Evolutionary conservation across 1,139 yeast species (phyloP), one percentile per base, ranked within the genome.

Genomic region (Eremothecium sinecaudum): DNA sequence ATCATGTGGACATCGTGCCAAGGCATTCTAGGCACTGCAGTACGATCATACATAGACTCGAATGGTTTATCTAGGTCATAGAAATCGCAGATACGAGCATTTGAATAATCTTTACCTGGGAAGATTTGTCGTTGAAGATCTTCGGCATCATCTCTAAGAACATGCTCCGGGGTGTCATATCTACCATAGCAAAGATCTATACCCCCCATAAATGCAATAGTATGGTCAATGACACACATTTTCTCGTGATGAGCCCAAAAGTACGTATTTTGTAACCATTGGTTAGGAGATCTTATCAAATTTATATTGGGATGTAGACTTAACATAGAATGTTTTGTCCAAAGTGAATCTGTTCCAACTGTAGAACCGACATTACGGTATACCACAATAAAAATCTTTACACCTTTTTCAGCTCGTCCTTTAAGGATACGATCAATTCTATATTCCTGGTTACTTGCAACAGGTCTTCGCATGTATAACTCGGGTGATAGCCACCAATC

Each of bases 221-320:
- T 78, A 45, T 82, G 84, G 58, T 92, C 99, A 37, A 92, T 65
- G 28, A 90, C 71, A 46, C 92, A 76, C 37, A 92, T 61, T 53
- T 92, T 92, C 55, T 92, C 99, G 60, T 92, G 99, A 63, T 92
- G 99, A 0, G 99, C 98, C 98, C 98, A 92, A 56, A 92, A 92
- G 50, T 76, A 83, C 0, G 94, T 86, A 50, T 87, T 86, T 55
- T 90, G 97, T 36, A 84, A 64, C 54, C 92, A 73, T 57, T 92
- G 99, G 47, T 90, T 87, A 4, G 99, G 99, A 1, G 97, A 87
- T 47, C 99, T 73, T 45, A 90, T 73, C 13, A 90, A 87, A 59
- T 82, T 90, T 37, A 92, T 75, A 51, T 92, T 92, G 18, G 77
- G 80, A 56, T 87, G 86, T 35, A 92, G 64, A 35, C 82, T 87